Evolutionary conservation across 345 rosid species (phyloP).

Genomic region (Xanthoceras sorbifolium): DNA sequence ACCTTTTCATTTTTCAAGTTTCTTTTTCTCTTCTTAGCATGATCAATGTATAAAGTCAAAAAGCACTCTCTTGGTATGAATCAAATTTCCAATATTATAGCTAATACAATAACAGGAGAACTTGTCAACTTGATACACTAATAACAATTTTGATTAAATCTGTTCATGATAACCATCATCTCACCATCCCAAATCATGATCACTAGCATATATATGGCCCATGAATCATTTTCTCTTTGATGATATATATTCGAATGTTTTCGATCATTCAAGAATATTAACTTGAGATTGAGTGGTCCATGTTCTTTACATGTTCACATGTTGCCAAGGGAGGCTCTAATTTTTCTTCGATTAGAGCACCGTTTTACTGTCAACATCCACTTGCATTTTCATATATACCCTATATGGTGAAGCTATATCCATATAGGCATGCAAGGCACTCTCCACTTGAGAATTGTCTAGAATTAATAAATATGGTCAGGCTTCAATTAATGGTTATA

Average conservation of each 20-base stretch:
- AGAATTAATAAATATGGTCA: background rate
- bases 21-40: background rate
- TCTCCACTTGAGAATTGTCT: conserved; percentile 28
- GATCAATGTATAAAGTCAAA: conserved; percentile 27
- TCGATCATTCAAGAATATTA: background rate
- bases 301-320: conserved; percentile 8
- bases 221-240: background rate
- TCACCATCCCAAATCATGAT: background rate
- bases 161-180: conserved; percentile 1
- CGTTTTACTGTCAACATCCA: conserved; percentile 26
- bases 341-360: conserved; percentile 15
- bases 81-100: conserved; percentile 24
- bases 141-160: conserved; percentile 5
- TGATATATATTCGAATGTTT: conserved; percentile 10
- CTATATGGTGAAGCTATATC: conserved; percentile 9
- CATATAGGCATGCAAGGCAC: background rate
- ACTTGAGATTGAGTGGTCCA: conserved; percentile 23
- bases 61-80: conserved; percentile 20
- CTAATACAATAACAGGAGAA: background rate
- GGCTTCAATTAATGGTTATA: conserved; percentile 11
- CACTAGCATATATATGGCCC: background rate
- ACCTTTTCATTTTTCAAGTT: too few species aligned
- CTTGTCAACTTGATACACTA: background rate
- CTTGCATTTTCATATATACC: conserved; percentile 4
- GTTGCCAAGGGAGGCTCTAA: background rate